phyloP scores from a whole-genome alignment of 768 basidiomycete genomes.

The Leccinum disarticulatum region DNA sequence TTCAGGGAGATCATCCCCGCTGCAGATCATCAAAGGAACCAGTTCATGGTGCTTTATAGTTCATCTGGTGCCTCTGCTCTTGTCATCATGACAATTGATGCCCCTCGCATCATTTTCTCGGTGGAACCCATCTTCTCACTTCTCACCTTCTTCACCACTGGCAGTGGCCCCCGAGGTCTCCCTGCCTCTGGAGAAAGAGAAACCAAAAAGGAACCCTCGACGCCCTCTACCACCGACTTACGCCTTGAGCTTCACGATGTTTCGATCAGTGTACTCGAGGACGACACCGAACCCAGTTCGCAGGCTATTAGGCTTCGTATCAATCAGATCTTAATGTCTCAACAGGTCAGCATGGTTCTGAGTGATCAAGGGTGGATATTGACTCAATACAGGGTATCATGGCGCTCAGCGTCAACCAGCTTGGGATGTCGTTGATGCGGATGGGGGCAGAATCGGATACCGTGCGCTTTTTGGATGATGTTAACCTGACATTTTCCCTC shows the following conservation, averaged over 20 bases:
- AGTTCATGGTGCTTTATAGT: conserved; percentile 92
- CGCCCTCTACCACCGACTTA: conserved; percentile 46
- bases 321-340: conserved; percentile 81
- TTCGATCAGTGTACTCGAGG: conserved; percentile 84
- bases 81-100: conserved; percentile 87
- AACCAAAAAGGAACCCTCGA: conserved; percentile 13
- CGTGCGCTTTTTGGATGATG: conserved; percentile 90
- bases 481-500: conserved; percentile 83
- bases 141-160: conserved; percentile 77
- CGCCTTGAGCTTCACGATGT: conserved; percentile 89
- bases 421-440: conserved; percentile 91
- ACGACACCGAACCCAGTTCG: conserved; percentile 73
- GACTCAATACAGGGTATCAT: conserved; percentile 62
- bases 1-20: conserved; percentile 97
- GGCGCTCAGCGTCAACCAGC: conserved; percentile 72
- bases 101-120: conserved; percentile 89
- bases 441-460: conserved; percentile 85
- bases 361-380: conserved; percentile 5
- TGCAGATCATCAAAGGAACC: conserved; percentile 81
- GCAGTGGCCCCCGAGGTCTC: conserved; percentile 47
- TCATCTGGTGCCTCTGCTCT: conserved; percentile 65
- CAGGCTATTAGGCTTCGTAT: conserved; percentile 88
- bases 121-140: conserved; percentile 88
- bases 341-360: conserved; percentile 64
- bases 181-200: conserved; percentile 12